Conservation (phyloP, 2,329 filamentous ascomycete species). For the Scleromitrula shiraiana region DNA sequence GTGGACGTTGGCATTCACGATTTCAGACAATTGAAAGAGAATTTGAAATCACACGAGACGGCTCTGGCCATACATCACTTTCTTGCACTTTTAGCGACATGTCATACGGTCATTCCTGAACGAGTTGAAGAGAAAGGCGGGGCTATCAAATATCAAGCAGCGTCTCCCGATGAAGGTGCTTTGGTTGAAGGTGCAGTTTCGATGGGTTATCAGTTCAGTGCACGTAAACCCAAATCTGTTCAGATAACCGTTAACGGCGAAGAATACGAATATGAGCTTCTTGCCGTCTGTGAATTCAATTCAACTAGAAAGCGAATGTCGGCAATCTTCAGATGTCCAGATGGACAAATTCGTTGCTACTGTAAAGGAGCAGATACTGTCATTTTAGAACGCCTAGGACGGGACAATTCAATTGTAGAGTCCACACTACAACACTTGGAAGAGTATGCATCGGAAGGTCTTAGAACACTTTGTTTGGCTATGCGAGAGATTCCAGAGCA, state of each 20-base stretch:
- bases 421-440: conserved; percentile 91
- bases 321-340: conserved; percentile 89
- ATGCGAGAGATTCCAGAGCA: conserved; percentile 88
- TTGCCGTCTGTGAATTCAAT: conserved; percentile 99
- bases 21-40: conserved; percentile 55
- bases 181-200: conserved; percentile 82
- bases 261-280: conserved; percentile 75
- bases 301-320: conserved; percentile 97
- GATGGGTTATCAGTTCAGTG: conserved; percentile 83
- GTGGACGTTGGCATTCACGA: conserved; percentile 64
- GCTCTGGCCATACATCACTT: conserved; percentile 70
- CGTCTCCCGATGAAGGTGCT: conserved; percentile 95
- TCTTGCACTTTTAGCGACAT: conserved; percentile 75
- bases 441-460: conserved; percentile 93
- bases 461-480: conserved; percentile 88
- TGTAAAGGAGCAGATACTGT: conserved; percentile 97
- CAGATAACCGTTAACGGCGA: conserved; percentile 69
- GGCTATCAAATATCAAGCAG: conserved; percentile 93
- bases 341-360: conserved; percentile 89
- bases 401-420: conserved; percentile 81
- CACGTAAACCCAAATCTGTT: conserved; percentile 81
- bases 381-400: conserved; percentile 80
- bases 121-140: conserved; percentile 66
- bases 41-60: conserved; percentile 49
- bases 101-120: conserved; percentile 96